A percentile compares a stretch with the other conserved stretches of the same genome.
phyloP scores from a whole-genome alignment of 2,329 filamentous ascomycete genomes.

The Lecanicillium sp. region DNA sequence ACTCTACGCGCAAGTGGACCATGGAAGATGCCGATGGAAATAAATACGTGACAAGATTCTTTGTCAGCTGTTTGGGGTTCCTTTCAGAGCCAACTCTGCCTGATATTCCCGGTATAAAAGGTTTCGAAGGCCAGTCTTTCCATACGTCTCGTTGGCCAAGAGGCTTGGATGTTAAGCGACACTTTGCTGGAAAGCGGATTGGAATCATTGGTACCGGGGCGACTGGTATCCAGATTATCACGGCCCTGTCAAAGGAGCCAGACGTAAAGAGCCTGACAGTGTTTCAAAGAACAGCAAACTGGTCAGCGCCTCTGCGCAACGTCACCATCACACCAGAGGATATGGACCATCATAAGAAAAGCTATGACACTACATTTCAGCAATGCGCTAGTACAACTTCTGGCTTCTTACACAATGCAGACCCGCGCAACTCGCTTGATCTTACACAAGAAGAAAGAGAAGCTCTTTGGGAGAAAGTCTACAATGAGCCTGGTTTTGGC shows the following conservation, averaged over 20 bases:
- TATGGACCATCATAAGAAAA: neutral
- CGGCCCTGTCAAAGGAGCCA: slow-evolving; percentile 11
- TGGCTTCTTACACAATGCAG: too few species aligned
- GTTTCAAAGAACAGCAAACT: slow-evolving; percentile 20
- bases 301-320: slow-evolving; percentile 16
- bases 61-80: too few species aligned
- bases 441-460: too few species aligned
- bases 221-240: slow-evolving; percentile 21
- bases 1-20: neutral
- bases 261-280: slow-evolving; percentile 23
- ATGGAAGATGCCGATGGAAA: slow-evolving; percentile 13
- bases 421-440: too few species aligned
- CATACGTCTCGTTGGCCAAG: slow-evolving; percentile 14
- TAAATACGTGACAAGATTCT: slow-evolving; percentile 9
- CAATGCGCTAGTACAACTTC: too few species aligned
- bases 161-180: neutral
- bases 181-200: slow-evolving; percentile 16
- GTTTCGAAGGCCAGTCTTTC: slow-evolving; percentile 11
- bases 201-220: slow-evolving; percentile 24
- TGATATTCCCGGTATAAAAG: slow-evolving; percentile 8
- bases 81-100: too few species aligned
- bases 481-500: too few species aligned
- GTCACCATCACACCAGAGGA: slow-evolving; percentile 7
- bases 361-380: too few species aligned
- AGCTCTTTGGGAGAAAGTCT: too few species aligned